phyloP scores from a whole-genome alignment of 768 basidiomycete genomes.

The Inosperma sp. region DNA sequence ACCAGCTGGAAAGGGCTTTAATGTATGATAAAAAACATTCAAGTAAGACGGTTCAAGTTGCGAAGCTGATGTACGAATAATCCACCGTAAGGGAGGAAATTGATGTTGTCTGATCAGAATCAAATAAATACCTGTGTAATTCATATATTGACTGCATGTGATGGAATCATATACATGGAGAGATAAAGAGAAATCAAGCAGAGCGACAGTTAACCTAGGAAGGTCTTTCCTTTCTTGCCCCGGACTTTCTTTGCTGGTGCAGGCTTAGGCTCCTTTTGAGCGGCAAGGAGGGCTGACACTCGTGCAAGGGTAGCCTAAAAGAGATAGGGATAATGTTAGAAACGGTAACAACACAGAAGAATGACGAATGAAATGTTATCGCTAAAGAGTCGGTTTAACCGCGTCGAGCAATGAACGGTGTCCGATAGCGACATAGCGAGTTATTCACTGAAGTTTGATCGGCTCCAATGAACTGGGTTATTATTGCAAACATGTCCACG shows the following conservation, averaged over 20 bases:
- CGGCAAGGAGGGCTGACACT: slow-evolving; percentile 62
- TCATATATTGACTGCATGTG: too few relatives aligned
- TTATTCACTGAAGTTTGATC: slow-evolving; percentile 58
- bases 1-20: slow-evolving; percentile 40
- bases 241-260: slow-evolving; percentile 64
- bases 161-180: slow-evolving; percentile 26
- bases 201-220: slow-evolving; percentile 23
- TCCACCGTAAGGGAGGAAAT: too few relatives aligned
- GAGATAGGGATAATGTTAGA: slow-evolving; percentile 27
- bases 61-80: not conserved
- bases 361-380: slow-evolving; percentile 44
- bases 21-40: slow-evolving; percentile 14
- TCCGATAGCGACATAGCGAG: slow-evolving; percentile 78
- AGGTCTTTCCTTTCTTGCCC: slow-evolving; percentile 57
- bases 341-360: slow-evolving; percentile 7
- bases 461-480: slow-evolving; percentile 43
- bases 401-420: slow-evolving; percentile 57
- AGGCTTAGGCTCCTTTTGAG: slow-evolving; percentile 70
- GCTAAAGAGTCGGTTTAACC: slow-evolving; percentile 68
- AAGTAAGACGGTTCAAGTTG: not conserved
- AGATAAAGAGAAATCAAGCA: slow-evolving; percentile 24
- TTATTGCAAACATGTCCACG: slow-evolving; percentile 93
- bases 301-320: slow-evolving; percentile 70
- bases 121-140: too few relatives aligned
- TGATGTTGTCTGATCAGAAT: too few relatives aligned